Evolutionary conservation across 1,284 basidiomycete genomes (phyloP), one percentile per base, ranked within the genome.

Genomic region (Rugosomyces carneus): DNA sequence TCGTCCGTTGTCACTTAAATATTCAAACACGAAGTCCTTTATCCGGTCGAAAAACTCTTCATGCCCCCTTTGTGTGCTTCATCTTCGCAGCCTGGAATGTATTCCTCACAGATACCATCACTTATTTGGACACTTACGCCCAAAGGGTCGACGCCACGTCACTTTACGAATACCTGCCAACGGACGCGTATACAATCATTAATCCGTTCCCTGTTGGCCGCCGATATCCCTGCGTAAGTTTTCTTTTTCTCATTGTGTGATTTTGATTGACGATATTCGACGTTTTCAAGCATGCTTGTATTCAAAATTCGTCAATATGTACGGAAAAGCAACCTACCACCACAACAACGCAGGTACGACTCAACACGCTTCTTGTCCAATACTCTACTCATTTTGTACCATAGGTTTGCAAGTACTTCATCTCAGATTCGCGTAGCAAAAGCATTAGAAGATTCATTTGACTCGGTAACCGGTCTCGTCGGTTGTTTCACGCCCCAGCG

Each of bases 111-210:
- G n/a, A n/a, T n/a, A n/a, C n/a, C n/a, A n/a, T n/a, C n/a, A n/a
- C n/a, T n/a, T n/a, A n/a, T n/a, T n/a, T n/a, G n/a, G n/a, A n/a
- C n/a, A n/a, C n/a, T n/a, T n/a, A n/a, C n/a, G n/a, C n/a, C n/a
- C n/a, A n/a, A n/a, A n/a, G 95, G 65, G 92, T 99, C 58, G 95
- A 99, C 65, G 95, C 94, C 7, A 86, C 91, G 0, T 97, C n/a
- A n/a, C n/a, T 98, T 71, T 99, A 98, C 70, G 95, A 98, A 67
- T 98, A 97, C 63, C 64, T 96, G 52, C 89, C 99, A 73, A 95
- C 99, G 39, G 95, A 99, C 69, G 94, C 95, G 52, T 95, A 99
- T 79, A 99, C 96, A 0, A 90, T 86, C 18, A 92, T 94, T 27
- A 84, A 91, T 47, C 81, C 89, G 19, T 68, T 85, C 54, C 92